phyloP scores from a whole-genome alignment of 805 yeast genomes.

The Naumovozyma baii region DNA sequence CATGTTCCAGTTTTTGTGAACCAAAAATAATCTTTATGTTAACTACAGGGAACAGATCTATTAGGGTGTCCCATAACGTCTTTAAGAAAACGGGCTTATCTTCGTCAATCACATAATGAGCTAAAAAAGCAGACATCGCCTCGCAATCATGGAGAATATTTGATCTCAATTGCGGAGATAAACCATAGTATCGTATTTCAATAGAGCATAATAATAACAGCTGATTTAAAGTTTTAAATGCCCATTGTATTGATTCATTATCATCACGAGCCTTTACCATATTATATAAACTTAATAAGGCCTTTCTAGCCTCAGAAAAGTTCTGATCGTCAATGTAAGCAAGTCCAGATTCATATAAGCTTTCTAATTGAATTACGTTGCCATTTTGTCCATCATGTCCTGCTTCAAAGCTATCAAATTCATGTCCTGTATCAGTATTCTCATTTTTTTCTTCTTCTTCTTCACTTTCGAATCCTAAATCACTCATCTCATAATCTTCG shows the following conservation, averaged over 20 bases:
- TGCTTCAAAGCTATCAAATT: neutral
- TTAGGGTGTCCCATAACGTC: neutral
- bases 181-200: constrained; percentile 7
- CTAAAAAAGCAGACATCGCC: neutral
- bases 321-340: constrained; percentile 10
- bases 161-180: neutral
- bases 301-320: constrained; percentile 7
- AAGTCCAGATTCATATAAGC: constrained; percentile 6
- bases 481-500: constrained; percentile 18
- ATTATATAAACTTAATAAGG: neutral
- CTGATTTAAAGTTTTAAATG: constrained; percentile 4
- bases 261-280: neutral
- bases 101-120: too few species aligned
- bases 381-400: neutral
- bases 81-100: neutral
- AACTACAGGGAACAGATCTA: neutral
- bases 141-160: neutral
- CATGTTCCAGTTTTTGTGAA: neutral
- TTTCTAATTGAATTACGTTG: neutral
- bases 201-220: constrained; percentile 4
- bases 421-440: too few species aligned
- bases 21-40: neutral
- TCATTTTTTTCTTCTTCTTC: constrained; percentile 3
- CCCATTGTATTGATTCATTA: constrained; percentile 1
- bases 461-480: constrained; percentile 21